Base-by-base conservation (phyloP, 2,329 filamentous ascomycete genomes). In the Aspergillus felis region DNA sequence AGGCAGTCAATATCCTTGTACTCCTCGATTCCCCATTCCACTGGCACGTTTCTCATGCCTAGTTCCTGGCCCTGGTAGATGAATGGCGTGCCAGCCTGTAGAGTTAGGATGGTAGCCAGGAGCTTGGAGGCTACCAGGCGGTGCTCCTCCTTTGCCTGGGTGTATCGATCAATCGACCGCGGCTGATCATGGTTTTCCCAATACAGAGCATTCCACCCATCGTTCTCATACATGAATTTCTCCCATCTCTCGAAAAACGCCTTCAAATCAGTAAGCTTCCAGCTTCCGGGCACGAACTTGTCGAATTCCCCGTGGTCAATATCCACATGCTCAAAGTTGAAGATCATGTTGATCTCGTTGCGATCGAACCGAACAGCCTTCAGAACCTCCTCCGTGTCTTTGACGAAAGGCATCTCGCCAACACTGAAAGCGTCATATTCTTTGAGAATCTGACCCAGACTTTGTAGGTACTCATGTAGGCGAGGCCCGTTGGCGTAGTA, bases 21-120 rank as follows among this genome's bases (percentile, higher is more conserved):
- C 63, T 88, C 83, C 3, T 83, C 70, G 53, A 88, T 83, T 1
- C 74, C 74, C 84, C 87, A 88, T 4, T 80, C 76, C 9, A 73
- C 71, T 1, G 87, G 86, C 22, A 87, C 78, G 64, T 88, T 88
- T 35, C 80, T 77, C 82, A 88, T 87, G 20, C 85, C 87, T 35
- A 89, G 77, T 71, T 89, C 87, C 67, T 89, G 85, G 12, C 87
- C 87, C 68, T 89, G 86, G 67, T 87, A 89, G n/a, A 89, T 74
- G 65, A 87, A 89, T 0, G 85, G 78, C 0, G 87, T 88, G 17
- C 86, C 87, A 2, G 82, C 68, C 60, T 87, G 82, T 51, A 84
- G 76, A 3, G 76, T 78, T 57, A 85, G 76, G 59, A 86, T 79
- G 8, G 82, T 76, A 22, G 84, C 81, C 17, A 88, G 74, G 71